Conservation (phyloP, 805 yeast genomes). For the Candida orba region DNA sequence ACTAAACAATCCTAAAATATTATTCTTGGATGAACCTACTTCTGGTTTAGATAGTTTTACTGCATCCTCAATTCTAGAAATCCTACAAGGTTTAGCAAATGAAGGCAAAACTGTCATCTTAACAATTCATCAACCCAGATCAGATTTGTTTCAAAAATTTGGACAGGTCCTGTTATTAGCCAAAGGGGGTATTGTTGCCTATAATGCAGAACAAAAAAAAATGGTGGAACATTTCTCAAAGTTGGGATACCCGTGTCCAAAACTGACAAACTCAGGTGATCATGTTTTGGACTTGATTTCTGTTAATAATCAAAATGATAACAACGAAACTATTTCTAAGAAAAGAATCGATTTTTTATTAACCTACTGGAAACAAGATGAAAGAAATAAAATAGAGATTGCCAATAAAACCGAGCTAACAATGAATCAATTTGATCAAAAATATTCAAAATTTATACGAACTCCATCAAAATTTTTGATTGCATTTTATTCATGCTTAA, state of each 20-base stretch:
- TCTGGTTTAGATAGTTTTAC: slow-evolving; percentile 84
- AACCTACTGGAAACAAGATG: slow-evolving; percentile 10
- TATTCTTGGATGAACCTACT: slow-evolving; percentile 83
- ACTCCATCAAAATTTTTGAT: slow-evolving; percentile 12
- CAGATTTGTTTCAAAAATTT: slow-evolving; percentile 57
- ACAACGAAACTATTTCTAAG: slow-evolving; percentile 12
- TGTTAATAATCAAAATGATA: slow-evolving; percentile 15
- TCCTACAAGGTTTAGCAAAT: slow-evolving; percentile 50
- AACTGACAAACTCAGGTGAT: slow-evolving; percentile 66
- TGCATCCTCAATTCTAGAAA: slow-evolving; percentile 59
- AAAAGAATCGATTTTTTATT: slow-evolving; percentile 12
- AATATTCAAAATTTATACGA: slow-evolving; percentile 13
- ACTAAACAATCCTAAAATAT: slow-evolving; percentile 61
- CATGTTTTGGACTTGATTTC: slow-evolving; percentile 68
- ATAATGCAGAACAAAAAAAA: slow-evolving; percentile 49
- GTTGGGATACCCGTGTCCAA: slow-evolving; percentile 52
- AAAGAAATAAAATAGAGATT: not conserved
- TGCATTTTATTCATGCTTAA: slow-evolving; percentile 17
- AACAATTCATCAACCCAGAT: slow-evolving; percentile 83
- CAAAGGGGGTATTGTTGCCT: slow-evolving; percentile 71
- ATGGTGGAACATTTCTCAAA: slow-evolving; percentile 42
- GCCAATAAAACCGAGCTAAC: slow-evolving; percentile 1
- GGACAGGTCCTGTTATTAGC: slow-evolving; percentile 70
- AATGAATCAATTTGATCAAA: slow-evolving; percentile 8
- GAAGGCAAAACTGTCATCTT: slow-evolving; percentile 63